Evolutionary conservation across 345 rosid species (phyloP), one percentile per base, ranked within the genome.

Genomic region (Hypericum perforatum): DNA sequence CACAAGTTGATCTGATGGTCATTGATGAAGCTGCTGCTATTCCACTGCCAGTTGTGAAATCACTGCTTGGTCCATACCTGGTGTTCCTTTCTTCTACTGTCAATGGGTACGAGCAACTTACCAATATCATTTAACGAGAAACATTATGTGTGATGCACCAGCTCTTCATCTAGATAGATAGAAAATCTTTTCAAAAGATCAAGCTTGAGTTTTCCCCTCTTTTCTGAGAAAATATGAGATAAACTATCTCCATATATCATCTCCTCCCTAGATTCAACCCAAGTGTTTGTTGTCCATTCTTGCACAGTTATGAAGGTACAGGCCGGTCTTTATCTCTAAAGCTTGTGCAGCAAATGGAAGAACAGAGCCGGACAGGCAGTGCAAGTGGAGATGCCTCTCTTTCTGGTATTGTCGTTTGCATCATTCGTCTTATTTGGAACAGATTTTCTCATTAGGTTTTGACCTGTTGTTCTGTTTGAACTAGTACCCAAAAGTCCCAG

Each of bases 21-120:
- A 71, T 92, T 71, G 99, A 92, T 77, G 97, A 92, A 78, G 99
- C 97, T 29, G 99, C 99, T 63, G 97, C 99, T 63, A 89, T 89
- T 73, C 99, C 99, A 11, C 77, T 89, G 60, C 95, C 97, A 38
- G 74, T 89, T 72, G 97, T 92, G 58, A 92, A 84, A 81, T 80
- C 91, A 54, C 63, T 92, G 62, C 81, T 89, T 43, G 98, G 98
- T 60, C 94, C 98, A 57, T 89, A 89, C 63, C 71, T 92, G 63
- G 97, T 89, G 41, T 92, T 92, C 73, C 76, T 92, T 41, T 92
- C 98, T 9, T 89, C 98, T 54, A 92, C 98, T 22, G 94, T 92
- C 43, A 92, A 91, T 62, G 98, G 98, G 98, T 92, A 85, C 59
- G 78, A 48, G 4, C 32, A 22, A 22, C 32, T 22, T 22, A 4